phyloP scores from a whole-genome alignment of 169 alveolate genomes.

The Condylostoma magnum region DNA sequence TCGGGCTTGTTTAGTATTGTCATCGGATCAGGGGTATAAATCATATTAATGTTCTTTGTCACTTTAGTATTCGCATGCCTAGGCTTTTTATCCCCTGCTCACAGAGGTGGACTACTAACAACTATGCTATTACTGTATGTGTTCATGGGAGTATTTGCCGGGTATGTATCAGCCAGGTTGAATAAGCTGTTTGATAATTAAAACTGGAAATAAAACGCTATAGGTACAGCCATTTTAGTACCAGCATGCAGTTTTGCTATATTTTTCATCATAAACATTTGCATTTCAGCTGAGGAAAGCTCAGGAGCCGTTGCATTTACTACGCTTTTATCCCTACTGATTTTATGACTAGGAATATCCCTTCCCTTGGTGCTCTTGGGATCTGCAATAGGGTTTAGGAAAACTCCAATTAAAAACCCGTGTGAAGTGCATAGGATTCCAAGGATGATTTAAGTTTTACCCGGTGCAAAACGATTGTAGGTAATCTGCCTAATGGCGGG shows the following conservation, averaged over 20 bases:
- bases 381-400: not conserved
- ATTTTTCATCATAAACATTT: constrained; percentile 65
- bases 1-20: constrained; percentile 71
- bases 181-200: constrained; percentile 62
- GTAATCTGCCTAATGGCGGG: too few relatives aligned
- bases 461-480: too few relatives aligned
- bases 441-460: too few relatives aligned
- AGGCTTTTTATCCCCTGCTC: constrained; percentile 76
- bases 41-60: constrained; percentile 67
- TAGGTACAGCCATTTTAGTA: constrained; percentile 17
- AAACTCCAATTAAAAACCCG: not conserved
- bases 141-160: constrained; percentile 85
- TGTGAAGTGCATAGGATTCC: constrained; percentile 10
- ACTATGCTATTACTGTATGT: constrained; percentile 80
- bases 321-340: constrained; percentile 54
- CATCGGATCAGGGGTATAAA: constrained; percentile 87
- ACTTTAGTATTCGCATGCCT: constrained; percentile 71
- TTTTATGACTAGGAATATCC: constrained; percentile 74
- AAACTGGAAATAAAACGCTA: constrained; percentile 19
- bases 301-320: constrained; percentile 64
- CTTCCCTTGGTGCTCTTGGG: constrained; percentile 68
- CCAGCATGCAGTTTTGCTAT: constrained; percentile 33
- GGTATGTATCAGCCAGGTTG: constrained; percentile 78
- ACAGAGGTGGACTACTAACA: constrained; percentile 61
- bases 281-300: constrained; percentile 46